A percentile compares a stretch with the other conserved stretches of the same genome.
Evolutionary conservation across 2,329 filamentous ascomycete genomes (phyloP).

Genomic region (Herpotrichia juniperi): DNA sequence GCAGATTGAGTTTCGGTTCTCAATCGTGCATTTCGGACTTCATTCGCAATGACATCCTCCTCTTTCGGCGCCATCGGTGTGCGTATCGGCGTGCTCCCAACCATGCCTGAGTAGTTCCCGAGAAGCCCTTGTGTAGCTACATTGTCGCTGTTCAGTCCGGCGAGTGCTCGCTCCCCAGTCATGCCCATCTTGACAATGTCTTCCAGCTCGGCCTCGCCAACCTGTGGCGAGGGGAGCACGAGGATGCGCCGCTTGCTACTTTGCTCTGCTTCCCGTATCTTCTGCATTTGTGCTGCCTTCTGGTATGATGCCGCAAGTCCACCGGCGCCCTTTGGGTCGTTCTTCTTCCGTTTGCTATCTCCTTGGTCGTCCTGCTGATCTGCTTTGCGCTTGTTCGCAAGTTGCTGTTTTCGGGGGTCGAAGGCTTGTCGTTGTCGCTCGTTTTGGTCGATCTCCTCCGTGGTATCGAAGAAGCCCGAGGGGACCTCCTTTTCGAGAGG

Average conservation of each 20-base stretch:
- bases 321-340: constrained; percentile 76
- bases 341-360: constrained; percentile 83
- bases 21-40: constrained; percentile 91
- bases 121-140: constrained; percentile 84
- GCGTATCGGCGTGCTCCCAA: constrained; percentile 83
- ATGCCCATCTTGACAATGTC: constrained; percentile 99
- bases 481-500: constrained; percentile 94
- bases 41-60: constrained; percentile 95
- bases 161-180: constrained; percentile 84
- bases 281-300: constrained; percentile 93
- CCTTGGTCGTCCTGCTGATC: constrained; percentile 83
- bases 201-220: constrained; percentile 90
- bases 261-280: constrained; percentile 93
- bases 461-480: constrained; percentile 90
- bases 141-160: constrained; percentile 80
- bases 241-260: constrained; percentile 88
- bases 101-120: constrained; percentile 82
- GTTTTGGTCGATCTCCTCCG: constrained; percentile 79
- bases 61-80: constrained; percentile 90
- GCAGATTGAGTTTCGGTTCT: constrained; percentile 94
- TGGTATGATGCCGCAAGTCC: constrained; percentile 85
- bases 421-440: constrained; percentile 84
- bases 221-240: constrained; percentile 86
- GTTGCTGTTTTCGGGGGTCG: constrained; percentile 89
- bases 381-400: constrained; percentile 90